Percentiles rank a stretch among this genome's conserved stretches.
phyloP scores from a whole-genome alignment of 371 early-diverging fungal genomes.

The Nematocida ausubeli region DNA sequence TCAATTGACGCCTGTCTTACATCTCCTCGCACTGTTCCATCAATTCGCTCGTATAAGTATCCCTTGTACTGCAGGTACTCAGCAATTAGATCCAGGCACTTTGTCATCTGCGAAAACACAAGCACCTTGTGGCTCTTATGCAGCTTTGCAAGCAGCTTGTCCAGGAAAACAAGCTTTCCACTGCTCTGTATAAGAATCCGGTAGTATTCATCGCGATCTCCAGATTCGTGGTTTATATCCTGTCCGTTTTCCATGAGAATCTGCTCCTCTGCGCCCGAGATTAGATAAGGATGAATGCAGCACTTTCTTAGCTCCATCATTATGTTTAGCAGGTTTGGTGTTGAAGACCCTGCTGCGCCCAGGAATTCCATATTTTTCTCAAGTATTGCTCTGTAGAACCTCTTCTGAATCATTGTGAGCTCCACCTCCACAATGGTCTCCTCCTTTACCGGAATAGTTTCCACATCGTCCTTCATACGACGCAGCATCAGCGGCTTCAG shows the following conservation, averaged over 20 bases:
- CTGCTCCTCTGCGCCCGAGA: constrained; percentile 78
- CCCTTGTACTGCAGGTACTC: constrained; percentile 56
- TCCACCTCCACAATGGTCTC: constrained; percentile 87
- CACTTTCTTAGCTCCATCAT: constrained; percentile 99
- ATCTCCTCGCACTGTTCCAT: constrained; percentile 77
- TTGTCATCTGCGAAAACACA: constrained; percentile 60
- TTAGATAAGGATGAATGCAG: constrained; percentile 93
- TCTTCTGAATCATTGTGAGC: constrained; percentile 85
- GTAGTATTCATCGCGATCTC: constrained; percentile 71
- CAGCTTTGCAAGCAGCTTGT: constrained; percentile 58
- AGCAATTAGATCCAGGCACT: constrained; percentile 53
- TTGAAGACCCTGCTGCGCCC: constrained; percentile 73
- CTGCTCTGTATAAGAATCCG: constrained; percentile 68
- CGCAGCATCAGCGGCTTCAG: constrained; percentile 87
- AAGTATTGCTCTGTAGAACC: constrained; percentile 88
- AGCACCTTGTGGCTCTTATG: constrained; percentile 56
- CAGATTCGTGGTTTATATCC: constrained; percentile 28
- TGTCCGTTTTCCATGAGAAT: constrained; percentile 62
- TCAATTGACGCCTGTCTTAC: constrained; percentile 87
- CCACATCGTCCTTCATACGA: constrained; percentile 93
- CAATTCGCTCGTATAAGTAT: constrained; percentile 75
- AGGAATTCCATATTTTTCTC: constrained; percentile 86
- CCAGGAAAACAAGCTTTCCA: constrained; percentile 58
- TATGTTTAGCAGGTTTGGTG: constrained; percentile 85
- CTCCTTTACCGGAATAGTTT: constrained; percentile 90